Percentiles rank a stretch among this genome's conserved stretches.
Conservation (phyloP, 129 eudicot genomes). For the Tagetes erecta region DNA sequence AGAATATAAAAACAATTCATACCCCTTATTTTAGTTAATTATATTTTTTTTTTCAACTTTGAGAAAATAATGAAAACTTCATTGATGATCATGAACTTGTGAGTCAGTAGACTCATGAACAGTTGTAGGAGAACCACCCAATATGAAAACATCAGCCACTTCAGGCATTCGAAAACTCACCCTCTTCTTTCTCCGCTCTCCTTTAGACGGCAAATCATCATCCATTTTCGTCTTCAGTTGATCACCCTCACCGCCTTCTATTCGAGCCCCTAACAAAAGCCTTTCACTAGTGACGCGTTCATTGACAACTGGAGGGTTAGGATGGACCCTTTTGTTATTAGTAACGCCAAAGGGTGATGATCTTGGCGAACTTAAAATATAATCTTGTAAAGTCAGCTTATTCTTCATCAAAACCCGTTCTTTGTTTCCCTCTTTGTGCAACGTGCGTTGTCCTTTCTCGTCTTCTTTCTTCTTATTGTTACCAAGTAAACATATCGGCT, state of each 20-base stretch:
- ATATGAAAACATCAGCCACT: constrained; percentile 52
- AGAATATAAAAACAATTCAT: not conserved
- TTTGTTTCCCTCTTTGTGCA: constrained; percentile 24
- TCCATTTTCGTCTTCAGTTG: constrained; percentile 13
- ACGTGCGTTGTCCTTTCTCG: constrained; percentile 4
- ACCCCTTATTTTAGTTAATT: not conserved
- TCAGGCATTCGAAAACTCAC: constrained; percentile 56
- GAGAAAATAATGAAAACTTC: not conserved
- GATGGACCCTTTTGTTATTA: constrained; percentile 44
- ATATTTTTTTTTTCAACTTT: not conserved
- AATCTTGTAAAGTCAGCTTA: constrained; percentile 29
- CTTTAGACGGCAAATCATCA: constrained; percentile 2
- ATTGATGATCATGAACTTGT: constrained; percentile 5
- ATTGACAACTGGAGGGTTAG: constrained; percentile 18
- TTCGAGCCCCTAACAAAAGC: constrained; percentile 1
- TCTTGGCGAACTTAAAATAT: constrained; percentile 27
- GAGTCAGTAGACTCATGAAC: constrained; percentile 1
- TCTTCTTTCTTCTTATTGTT: constrained; percentile 17
- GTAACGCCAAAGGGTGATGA: constrained; percentile 1
- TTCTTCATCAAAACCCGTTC: constrained; percentile 23
- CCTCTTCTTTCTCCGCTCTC: constrained; percentile 40
- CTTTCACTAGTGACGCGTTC: constrained; percentile 4
- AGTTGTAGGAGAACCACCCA: constrained; percentile 21
- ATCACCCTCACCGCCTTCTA: not conserved
- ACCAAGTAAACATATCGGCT: constrained; percentile 36